Conservation (phyloP, 1,284 basidiomycete genomes). For the Boletus hoseneyae region DNA sequence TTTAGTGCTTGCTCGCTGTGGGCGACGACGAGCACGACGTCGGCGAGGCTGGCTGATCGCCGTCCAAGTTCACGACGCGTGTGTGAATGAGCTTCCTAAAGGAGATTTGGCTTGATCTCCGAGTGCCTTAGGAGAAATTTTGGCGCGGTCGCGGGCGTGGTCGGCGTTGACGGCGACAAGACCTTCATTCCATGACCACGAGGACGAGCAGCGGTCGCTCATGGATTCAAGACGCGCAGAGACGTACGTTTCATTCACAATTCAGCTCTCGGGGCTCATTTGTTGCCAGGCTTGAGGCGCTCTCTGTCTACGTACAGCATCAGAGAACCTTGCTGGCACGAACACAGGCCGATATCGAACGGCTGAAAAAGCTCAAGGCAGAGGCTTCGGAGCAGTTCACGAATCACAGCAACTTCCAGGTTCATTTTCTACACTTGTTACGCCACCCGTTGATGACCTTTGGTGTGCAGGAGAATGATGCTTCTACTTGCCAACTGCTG, state of each 20-base stretch:
- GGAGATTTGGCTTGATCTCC: background rate
- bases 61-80: slow-evolving; percentile 14
- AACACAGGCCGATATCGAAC: slow-evolving; percentile 58
- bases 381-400: slow-evolving; percentile 35
- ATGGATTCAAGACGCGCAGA: slow-evolving; percentile 60
- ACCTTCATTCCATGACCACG: slow-evolving; percentile 32
- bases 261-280: slow-evolving; percentile 8
- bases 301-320: slow-evolving; percentile 58
- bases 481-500: slow-evolving; percentile 3
- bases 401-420: slow-evolving; percentile 34
- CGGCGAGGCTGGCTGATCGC: slow-evolving; percentile 8
- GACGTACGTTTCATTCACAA: slow-evolving; percentile 41
- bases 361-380: slow-evolving; percentile 43
- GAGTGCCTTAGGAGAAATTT: slow-evolving; percentile 27
- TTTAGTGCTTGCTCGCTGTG: slow-evolving; percentile 21
- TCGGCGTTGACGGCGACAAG: slow-evolving; percentile 17
- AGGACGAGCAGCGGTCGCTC: slow-evolving; percentile 22
- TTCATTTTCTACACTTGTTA: slow-evolving; percentile 12
- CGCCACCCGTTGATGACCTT: slow-evolving; percentile 1
- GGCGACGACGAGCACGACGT: slow-evolving; percentile 24
- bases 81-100: slow-evolving; percentile 27
- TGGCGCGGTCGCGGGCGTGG: slow-evolving; percentile 11
- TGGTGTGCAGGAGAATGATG: slow-evolving; percentile 11
- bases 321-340: slow-evolving; percentile 56
- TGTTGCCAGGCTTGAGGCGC: slow-evolving; percentile 54